Evolutionary conservation across 805 yeast genomes (phyloP), one percentile per base, ranked within the genome.

Genomic region (Suhomyces vadensis): DNA sequence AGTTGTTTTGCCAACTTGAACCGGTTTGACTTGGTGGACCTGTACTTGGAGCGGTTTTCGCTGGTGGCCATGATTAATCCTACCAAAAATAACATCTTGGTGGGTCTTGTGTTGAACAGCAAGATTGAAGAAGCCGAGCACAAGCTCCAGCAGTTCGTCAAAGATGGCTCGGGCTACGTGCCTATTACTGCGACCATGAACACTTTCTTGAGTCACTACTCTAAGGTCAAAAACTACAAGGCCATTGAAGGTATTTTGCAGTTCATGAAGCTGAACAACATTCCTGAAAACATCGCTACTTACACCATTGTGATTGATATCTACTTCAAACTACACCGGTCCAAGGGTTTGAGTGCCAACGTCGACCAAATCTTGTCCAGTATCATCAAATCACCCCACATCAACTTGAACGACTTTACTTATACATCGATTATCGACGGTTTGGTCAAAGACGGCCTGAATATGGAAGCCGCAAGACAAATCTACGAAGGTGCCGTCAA

Each of bases 261-360:
- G 25, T 65, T 67, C 46, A 75, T 82, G 79, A 57, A 55, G 31
- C 58, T 58, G 24, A 46, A 65, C 20, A 57, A 64, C 3, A 60
- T 83, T 19, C 54, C 68, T 27, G 84, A 85, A 21, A 87, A 82
- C 57, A 69, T 80, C 37, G 80, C 80, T 13, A 83, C 91, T 2
- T 79, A 79, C 61, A 76, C 90, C 3, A 74, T 77, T 26, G 63
- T 83, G 19, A 70, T 83, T 42, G 82, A 83, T 53, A 61, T 74
- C 41, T 68, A 74, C 50, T 70, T 83, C 64, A 79, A 78, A 56
- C 44, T 64, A 26, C 65, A 71, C 25, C 63, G 63, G 31, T 65
- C 64, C n/a, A 67, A 74, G 26, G 80, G 79, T 7, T 58, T 64
- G 46, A 54, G 63, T 1, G 73, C 80, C 6, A 62, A 70, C 26